Percentiles rank a stretch among this genome's conserved stretches.
These are phyloP conservation scores for Crassisporium funariophilum DNA, from an alignment of 768 basidiomycete species.

Conservation along the genomic window DNA sequence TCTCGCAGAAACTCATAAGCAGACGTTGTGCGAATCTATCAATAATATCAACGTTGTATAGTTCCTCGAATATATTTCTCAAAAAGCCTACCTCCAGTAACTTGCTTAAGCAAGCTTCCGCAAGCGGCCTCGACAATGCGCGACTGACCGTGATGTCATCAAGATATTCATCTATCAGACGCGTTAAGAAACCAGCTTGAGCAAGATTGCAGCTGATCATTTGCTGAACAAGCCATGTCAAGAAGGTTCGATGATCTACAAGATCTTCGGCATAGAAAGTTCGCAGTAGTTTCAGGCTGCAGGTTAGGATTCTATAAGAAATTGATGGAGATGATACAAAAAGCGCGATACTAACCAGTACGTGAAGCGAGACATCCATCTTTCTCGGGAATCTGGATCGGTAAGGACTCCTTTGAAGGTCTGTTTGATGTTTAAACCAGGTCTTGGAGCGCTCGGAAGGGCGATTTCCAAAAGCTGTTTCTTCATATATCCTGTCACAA, in stretches of 20 bases:
- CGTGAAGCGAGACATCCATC: conserved; percentile 77
- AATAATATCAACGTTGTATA: conserved; percentile 2
- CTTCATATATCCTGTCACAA: conserved; percentile 79
- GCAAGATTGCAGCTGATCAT: conserved; percentile 79
- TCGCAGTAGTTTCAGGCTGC: conserved; percentile 69
- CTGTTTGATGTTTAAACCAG: conserved; percentile 78
- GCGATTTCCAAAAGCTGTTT: conserved; percentile 81
- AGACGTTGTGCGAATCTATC: conserved; percentile 55
- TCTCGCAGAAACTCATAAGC: conserved; percentile 57
- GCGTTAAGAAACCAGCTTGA: conserved; percentile 74
- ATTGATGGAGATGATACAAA: neutral
- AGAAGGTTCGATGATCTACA: conserved; percentile 76
- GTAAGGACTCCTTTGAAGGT: conserved; percentile 82
- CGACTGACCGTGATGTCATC: conserved; percentile 67
- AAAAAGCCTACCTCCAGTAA: conserved; percentile 56
- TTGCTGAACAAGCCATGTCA: conserved; percentile 79
- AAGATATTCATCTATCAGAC: conserved; percentile 80
- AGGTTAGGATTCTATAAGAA: conserved; percentile 5
- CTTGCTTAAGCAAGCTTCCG: conserved; percentile 70
- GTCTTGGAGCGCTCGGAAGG: conserved; percentile 76
- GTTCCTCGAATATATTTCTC: neutral
- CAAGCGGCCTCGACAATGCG: conserved; percentile 68
- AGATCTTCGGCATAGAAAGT: conserved; percentile 81
- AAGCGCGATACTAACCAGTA: conserved; percentile 57
- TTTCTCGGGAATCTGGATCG: conserved; percentile 67